Conservation (phyloP, 1,284 basidiomycete species). For the Ceratobasidium sp. region DNA sequence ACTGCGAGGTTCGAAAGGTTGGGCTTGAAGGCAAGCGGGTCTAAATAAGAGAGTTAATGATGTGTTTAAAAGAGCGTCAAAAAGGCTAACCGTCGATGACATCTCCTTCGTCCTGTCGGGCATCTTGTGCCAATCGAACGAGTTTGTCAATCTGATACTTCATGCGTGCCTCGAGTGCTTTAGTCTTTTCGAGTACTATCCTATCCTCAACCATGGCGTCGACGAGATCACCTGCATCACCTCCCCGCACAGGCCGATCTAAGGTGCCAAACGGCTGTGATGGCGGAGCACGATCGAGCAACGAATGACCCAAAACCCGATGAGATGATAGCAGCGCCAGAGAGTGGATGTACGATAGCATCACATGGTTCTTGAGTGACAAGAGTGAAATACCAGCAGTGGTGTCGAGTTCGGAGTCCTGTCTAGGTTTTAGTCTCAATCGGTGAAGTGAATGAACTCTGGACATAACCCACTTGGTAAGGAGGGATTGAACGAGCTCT, state of each 20-base stretch:
- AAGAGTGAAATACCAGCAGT: slow-evolving; percentile 91
- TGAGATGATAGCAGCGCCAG: slow-evolving; percentile 82
- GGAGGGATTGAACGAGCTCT: slow-evolving; percentile 68
- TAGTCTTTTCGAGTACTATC: slow-evolving; percentile 83
- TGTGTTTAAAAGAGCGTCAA: slow-evolving; percentile 31
- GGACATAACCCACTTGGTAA: slow-evolving; percentile 65
- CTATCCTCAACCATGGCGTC: slow-evolving; percentile 81
- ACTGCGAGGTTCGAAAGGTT: slow-evolving; percentile 73
- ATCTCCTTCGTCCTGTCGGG: slow-evolving; percentile 66
- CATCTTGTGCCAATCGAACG: slow-evolving; percentile 77
- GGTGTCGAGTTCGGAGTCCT: slow-evolving; percentile 68
- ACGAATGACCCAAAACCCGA: slow-evolving; percentile 73
- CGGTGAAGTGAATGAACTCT: slow-evolving; percentile 13
- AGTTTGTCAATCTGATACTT: slow-evolving; percentile 97
- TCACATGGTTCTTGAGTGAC: slow-evolving; percentile 87
- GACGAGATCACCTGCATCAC: slow-evolving; percentile 73
- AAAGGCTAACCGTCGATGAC: slow-evolving; percentile 73
- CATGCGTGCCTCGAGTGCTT: slow-evolving; percentile 86
- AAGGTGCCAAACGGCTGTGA: slow-evolving; percentile 66
- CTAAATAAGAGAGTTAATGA: slow-evolving; percentile 49
- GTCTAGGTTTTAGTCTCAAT: slow-evolving; percentile 43
- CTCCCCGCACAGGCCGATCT: slow-evolving; percentile 70
- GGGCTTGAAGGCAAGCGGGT: slow-evolving; percentile 61
- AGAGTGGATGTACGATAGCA: slow-evolving; percentile 91
- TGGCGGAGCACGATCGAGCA: slow-evolving; percentile 68